Conservation (phyloP, 352 stramenopile species). For the Pythium brachiatum region DNA sequence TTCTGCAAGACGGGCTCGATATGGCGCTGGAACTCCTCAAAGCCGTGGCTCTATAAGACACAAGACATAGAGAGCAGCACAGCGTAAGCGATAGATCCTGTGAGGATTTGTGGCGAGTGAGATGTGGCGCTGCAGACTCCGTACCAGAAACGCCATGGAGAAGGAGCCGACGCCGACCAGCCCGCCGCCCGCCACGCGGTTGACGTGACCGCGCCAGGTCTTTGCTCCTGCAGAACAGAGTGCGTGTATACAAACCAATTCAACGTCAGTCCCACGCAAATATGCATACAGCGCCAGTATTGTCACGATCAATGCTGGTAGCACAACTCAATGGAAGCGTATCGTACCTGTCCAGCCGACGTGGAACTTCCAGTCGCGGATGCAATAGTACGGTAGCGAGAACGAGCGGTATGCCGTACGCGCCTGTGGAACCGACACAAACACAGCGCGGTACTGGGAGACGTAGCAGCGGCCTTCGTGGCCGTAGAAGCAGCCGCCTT, state of each 20-base stretch:
- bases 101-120: not conserved
- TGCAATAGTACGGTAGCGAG: conserved; percentile 75
- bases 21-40: conserved; percentile 75
- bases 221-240: conserved; percentile 32
- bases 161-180: conserved; percentile 64
- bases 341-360: conserved; percentile 55
- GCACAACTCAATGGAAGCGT: too few species aligned
- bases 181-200: conserved; percentile 63
- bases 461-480: conserved; percentile 65
- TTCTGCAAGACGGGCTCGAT: conserved; percentile 55
- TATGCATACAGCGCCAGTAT: too few species aligned
- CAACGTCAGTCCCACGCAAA: too few species aligned
- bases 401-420: conserved; percentile 63
- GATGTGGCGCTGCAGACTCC: not conserved
- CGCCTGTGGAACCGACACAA: conserved; percentile 40
- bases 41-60: conserved; percentile 49
- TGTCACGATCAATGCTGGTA: too few species aligned
- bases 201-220: conserved; percentile 64
- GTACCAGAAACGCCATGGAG: conserved; percentile 55
- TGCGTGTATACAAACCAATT: conserved; percentile 14
- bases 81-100: not conserved
- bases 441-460: conserved; percentile 77
- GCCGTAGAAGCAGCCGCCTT: conserved; percentile 79
- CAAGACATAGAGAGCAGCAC: not conserved
- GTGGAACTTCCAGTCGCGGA: conserved; percentile 69